Base-by-base conservation (phyloP, 371 early-diverging fungal species). In the Dinochytrium kinnereticum region DNA sequence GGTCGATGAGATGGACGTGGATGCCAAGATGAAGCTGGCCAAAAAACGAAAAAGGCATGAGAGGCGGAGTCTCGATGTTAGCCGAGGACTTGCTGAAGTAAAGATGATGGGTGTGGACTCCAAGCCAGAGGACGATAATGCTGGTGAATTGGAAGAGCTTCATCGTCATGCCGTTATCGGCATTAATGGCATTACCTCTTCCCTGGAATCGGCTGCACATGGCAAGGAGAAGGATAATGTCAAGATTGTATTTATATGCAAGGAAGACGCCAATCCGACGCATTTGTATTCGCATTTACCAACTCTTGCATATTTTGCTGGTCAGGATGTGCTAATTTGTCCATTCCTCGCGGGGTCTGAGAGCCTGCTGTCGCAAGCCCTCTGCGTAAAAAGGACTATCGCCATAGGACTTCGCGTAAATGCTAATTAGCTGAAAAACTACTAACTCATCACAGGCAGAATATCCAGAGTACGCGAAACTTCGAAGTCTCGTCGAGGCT, bases 211-310 rank as follows among this genome's bases (percentile, higher is more conserved):
- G 2, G 30, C 37, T 5, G 34, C 44, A 15, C 3, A 17, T 5
- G 13, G 28, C 10, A 15, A 31, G 30, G 34, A 7, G 61, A 24
- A 33, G 7, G 34, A 34, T 7, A 7, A 19, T 28, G 2, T 30
- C 2, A 66, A 64, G 2, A 13, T 73, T 19, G 69, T 80, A 5
- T 78, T 77, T 37, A 68, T 80, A 1, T 80, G 77, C 72, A 72
- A 64, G 39, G 71, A 68, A 0, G 80, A 80, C 51, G 74, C 69
- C 1, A 31, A 64, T 7, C 28, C 69, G 15, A 2, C 76, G 26
- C 79, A 77, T 34, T 49, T 80, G 17, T 80, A 68, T 57, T 64
- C 80, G 10, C 80, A 80, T 51, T 49, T 80, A 24, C 80, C 80
- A 2, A 71, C 71, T 3, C 40, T 78, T 38, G 53, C 74, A 0